Conservation (phyloP, 805 yeast genomes). For the Ascoidea tarda region DNA sequence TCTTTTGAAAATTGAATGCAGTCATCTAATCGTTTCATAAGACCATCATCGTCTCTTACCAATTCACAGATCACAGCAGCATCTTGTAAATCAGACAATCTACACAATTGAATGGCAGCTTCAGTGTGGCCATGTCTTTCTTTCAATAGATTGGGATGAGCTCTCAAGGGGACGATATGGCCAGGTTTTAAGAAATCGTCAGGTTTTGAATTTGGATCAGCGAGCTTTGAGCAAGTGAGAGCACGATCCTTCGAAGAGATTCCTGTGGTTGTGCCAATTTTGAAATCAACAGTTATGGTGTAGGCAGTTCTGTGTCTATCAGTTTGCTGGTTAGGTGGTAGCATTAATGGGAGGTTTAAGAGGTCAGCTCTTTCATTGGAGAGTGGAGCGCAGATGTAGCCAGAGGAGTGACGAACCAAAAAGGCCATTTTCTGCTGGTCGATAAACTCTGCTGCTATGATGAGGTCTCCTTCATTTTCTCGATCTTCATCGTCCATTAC, state of each 20-base stretch:
- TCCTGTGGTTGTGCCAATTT: conserved; percentile 91
- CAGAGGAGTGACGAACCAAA: conserved; percentile 73
- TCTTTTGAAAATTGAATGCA: conserved; percentile 56
- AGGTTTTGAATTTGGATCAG: conserved; percentile 41
- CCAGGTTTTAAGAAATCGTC: conserved; percentile 82
- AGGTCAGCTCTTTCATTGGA: conserved; percentile 65
- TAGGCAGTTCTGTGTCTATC: conserved; percentile 97
- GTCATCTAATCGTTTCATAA: conserved; percentile 89
- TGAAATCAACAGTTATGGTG: conserved; percentile 80
- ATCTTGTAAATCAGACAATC: conserved; percentile 61
- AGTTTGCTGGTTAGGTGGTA: conserved; percentile 25
- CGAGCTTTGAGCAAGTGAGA: conserved; percentile 60
- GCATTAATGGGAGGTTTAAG: conserved; percentile 69
- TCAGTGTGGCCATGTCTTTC: conserved; percentile 93
- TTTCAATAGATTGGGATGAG: conserved; percentile 71
- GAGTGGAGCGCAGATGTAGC: conserved; percentile 89
- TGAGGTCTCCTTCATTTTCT: conserved; percentile 95
- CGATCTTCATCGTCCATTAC: conserved; percentile 97
- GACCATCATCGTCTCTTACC: conserved; percentile 85
- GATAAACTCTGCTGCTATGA: conserved; percentile 75
- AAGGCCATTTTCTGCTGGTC: conserved; percentile 90
- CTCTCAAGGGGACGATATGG: conserved; percentile 85
- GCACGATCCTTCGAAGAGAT: conserved; percentile 93
- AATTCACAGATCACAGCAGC: conserved; percentile 92
- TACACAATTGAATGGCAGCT: conserved; percentile 84